Evolutionary conservation across 352 stramenopile genomes (phyloP), one percentile per base, ranked within the genome.

Genomic region (Pythium myriotylum): DNA sequence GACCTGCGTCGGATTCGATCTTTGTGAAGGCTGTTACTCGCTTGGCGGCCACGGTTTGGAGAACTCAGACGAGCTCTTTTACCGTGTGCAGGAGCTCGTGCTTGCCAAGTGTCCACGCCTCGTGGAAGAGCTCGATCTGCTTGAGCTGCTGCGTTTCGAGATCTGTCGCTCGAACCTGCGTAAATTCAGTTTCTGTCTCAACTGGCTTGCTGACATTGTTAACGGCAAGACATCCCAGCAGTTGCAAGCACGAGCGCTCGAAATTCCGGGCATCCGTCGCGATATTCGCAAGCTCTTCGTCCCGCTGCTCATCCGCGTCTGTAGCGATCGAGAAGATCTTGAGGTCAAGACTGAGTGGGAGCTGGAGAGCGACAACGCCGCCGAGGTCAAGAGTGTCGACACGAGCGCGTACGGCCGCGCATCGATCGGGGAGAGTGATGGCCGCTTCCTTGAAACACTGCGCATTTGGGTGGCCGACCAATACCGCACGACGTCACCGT

Each of bases 271-370:
- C 59, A 91, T 94, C 51, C 73, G 81, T 6, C 85, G 82, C 29
- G 81, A 92, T 24, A 76, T 94, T 17, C 81, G 85, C 46, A 92
- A 92, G 68, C 72, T 87, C 14, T 94, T 94, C 53, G 85, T 94
- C 59, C 80, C 80, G 26, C 61, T 88, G n/a, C 65, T 94, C 22
- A 86, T 92, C 63, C 72, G 81, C 35, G 74, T 94, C 17, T 90
- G 84, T 60, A 89, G 78, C 32, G 78, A 91, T 59, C 85, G 85
- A 12, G 76, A 88, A 58, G 85, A 94, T 56, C 89, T 94, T 29
- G 82, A 92, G 50, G 80, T 94, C 54, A 91, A 91, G 65, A 92
- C 81, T 3, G 85, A 94, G 65, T 94, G 85, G 85, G 85, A 94
- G 67, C 70, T 91, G 17, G 85, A 93, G 61, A 84, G 81, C 42